Base-by-base conservation (phyloP, 305 asterid genomes). In the Fraxinus nigra region DNA sequence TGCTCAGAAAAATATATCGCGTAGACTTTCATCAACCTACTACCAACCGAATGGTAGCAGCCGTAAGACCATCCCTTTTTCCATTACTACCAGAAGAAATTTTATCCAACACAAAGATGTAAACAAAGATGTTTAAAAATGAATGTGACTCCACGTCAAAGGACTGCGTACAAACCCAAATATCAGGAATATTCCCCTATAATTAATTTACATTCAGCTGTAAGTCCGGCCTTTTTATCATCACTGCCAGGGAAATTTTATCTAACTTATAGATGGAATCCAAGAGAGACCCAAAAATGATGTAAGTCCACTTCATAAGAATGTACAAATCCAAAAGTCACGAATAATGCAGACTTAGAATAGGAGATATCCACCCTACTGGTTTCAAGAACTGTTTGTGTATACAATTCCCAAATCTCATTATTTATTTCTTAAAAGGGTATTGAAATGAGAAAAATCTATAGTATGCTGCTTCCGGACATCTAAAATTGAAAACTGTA, bases 61-160 rank as follows among this genome's bases (percentile, higher is more conserved):
- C 94, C 81, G 87, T 92, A 91, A 88, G 98, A 82, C 94, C 97
- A 91, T 94, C 97, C 97, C 30, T 20, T 59, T 59, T 92, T 92
- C 89, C 93, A 87, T 90, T 98, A 90, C 87, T 84, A 92, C 93
- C 97, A 85, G 84, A 79, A 87, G 86, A 82, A 79, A 56, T 46
- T 75, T 35, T 38, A 80, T 76, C 38, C 82, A 59, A 54, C 28
- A 81, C 38, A 77, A 56, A 54, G 61, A 10, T 7, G 74, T 67
- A 54, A 32, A 81, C 65, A 77, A 43, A 34, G 43, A 10, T 7
- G 37, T 67, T 4, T 7, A 26, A 28, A 67, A 67, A 67, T 74
- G 46, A 22, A 32, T n/a, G 40, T 11, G 18, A 40, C 37, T 67
- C 30, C 30, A 28, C 30, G 30, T 28, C 30, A 28, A 28, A 28